Evolutionary conservation across 371 early-diverging fungal species (phyloP).

Genomic region (Mucor piriformis): DNA sequence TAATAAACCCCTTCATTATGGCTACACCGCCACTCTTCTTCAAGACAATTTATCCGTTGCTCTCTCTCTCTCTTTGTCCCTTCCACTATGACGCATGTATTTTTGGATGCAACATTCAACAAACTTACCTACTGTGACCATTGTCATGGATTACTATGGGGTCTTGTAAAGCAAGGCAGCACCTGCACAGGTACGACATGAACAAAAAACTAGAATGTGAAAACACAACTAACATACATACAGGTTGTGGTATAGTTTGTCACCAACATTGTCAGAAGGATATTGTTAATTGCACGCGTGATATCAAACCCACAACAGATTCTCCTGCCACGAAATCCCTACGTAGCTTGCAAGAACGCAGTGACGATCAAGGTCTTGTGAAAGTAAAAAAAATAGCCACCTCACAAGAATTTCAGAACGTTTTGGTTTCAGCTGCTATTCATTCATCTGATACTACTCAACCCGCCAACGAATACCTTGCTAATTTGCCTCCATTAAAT

Average conservation of each 20-base stretch:
- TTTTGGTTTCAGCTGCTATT: constrained; percentile 47
- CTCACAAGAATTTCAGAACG: constrained; percentile 33
- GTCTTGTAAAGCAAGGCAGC: constrained; percentile 26
- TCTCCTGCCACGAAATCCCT: constrained; percentile 34
- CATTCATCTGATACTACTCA: constrained; percentile 32
- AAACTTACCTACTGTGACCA: constrained; percentile 28
- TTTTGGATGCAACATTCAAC: constrained; percentile 20
- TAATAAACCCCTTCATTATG: too few species aligned
- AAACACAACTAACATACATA: too few species aligned
- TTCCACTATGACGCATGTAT: constrained; percentile 20
- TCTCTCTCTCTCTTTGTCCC: background rate
- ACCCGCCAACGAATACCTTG: constrained; percentile 38
- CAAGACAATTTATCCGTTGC: too few species aligned
- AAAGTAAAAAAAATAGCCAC: constrained; percentile 13
- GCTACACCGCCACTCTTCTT: too few species aligned
- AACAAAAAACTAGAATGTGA: too few species aligned
- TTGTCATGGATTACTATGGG: constrained; percentile 31
- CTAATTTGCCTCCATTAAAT: constrained; percentile 40
- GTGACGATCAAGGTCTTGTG: background rate
- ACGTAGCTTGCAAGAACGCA: constrained; percentile 24
- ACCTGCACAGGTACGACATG: constrained; percentile 28
- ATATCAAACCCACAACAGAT: constrained; percentile 5
- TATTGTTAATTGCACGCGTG: constrained; percentile 1
- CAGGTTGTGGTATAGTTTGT: constrained; percentile 21
- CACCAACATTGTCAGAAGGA: constrained; percentile 18